Conservation (phyloP, 2,329 filamentous ascomycete genomes). For the Phialophora macrospora region DNA sequence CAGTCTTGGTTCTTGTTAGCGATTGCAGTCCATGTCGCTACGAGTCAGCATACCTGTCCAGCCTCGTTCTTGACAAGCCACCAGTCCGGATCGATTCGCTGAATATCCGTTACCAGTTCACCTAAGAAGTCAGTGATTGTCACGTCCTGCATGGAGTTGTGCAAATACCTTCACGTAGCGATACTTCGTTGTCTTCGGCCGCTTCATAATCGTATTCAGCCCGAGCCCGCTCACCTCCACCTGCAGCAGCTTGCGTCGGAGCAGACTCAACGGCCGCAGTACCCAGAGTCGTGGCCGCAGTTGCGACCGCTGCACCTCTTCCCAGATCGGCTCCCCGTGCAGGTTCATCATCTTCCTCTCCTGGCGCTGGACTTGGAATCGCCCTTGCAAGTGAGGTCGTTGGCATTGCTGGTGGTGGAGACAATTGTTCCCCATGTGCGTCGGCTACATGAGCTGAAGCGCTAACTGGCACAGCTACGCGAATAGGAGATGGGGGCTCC, state of each 20-base stretch:
- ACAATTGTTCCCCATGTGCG: constrained; percentile 49
- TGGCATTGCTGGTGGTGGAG: constrained; percentile 59
- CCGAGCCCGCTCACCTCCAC: constrained; percentile 71
- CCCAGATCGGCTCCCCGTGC: constrained; percentile 63
- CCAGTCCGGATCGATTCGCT: constrained; percentile 98
- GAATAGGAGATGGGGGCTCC: constrained; percentile 70
- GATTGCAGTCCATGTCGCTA: background rate
- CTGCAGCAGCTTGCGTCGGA: constrained; percentile 45
- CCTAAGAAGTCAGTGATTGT: constrained; percentile 23
- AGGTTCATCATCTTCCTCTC: constrained; percentile 65
- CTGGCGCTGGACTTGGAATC: constrained; percentile 62
- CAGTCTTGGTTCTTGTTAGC: constrained; percentile 46
- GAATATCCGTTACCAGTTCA: constrained; percentile 85
- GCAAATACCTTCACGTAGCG: constrained; percentile 73
- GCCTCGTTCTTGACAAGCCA: constrained; percentile 91
- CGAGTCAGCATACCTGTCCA: constrained; percentile 66
- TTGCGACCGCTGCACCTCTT: constrained; percentile 64
- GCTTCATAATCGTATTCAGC: constrained; percentile 97
- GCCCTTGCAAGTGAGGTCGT: constrained; percentile 63
- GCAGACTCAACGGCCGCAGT: constrained; percentile 53
- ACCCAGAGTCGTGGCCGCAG: constrained; percentile 56
- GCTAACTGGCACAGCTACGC: constrained; percentile 81
- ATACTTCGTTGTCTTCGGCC: constrained; percentile 95
- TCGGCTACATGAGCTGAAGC: constrained; percentile 54
- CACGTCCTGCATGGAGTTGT: background rate